A percentile compares a stretch with the other conserved stretches of the same genome.
Conservation (phyloP, 495 filamentous ascomycete species). For the Lasiosphaeria miniovina region DNA sequence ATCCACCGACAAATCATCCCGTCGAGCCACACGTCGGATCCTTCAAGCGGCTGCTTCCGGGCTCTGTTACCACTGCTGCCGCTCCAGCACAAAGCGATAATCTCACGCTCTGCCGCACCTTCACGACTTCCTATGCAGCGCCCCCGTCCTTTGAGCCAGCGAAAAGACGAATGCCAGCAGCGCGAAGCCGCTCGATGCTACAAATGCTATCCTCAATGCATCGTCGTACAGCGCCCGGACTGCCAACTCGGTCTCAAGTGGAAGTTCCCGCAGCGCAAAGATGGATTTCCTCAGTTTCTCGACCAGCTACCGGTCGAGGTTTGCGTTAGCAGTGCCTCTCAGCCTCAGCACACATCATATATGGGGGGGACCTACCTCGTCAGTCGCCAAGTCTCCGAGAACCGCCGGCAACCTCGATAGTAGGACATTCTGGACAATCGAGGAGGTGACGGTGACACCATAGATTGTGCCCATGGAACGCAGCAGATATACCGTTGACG, state of each 20-base stretch:
- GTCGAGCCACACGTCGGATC: too few relatives aligned
- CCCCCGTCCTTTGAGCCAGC: constrained; percentile 26
- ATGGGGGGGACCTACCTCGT: constrained; percentile 28
- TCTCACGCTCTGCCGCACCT: background rate
- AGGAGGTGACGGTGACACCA: constrained; percentile 60
- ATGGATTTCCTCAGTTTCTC: constrained; percentile 54
- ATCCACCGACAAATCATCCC: too few relatives aligned
- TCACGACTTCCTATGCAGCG: constrained; percentile 21
- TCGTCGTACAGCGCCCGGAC: constrained; percentile 49
- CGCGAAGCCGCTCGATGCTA: constrained; percentile 45
- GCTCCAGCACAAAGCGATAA: background rate
- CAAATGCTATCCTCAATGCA: constrained; percentile 49
- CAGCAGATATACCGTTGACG: constrained; percentile 63
- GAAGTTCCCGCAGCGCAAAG: constrained; percentile 47
- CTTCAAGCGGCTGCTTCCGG: too few relatives aligned
- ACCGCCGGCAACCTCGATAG: constrained; percentile 49
- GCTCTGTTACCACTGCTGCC: background rate
- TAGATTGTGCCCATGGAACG: constrained; percentile 63
- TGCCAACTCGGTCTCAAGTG: constrained; percentile 46
- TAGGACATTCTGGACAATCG: constrained; percentile 62
- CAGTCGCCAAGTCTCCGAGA: constrained; percentile 41
- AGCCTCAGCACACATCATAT: background rate
- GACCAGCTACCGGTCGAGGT: constrained; percentile 35
- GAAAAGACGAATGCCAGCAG: constrained; percentile 32
- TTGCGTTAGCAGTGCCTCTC: background rate